Conservation (phyloP, 2,329 filamentous ascomycete species). For the Calonectria honghensis region DNA sequence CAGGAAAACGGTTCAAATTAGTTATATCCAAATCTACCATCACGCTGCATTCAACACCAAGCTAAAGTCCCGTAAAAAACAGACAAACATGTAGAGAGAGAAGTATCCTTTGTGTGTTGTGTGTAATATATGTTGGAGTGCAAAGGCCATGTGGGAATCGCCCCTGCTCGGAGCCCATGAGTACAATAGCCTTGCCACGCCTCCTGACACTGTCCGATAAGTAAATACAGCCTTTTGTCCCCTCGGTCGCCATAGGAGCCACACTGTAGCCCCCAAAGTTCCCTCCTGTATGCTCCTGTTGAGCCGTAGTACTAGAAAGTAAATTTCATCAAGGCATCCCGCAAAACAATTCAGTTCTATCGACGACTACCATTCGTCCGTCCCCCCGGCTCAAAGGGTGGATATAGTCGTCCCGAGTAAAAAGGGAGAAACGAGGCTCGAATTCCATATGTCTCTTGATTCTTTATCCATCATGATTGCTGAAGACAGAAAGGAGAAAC, state of each 20-base stretch:
- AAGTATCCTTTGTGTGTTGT: conserved; percentile 38
- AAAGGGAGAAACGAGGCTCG: conserved; percentile 29
- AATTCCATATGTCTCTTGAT: conserved; percentile 38
- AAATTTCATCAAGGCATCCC: conserved; percentile 36
- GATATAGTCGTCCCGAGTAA: conserved; percentile 14
- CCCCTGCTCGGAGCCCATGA: conserved; percentile 34
- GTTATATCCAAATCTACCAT: conserved; percentile 1
- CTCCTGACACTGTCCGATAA: conserved; percentile 43
- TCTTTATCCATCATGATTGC: conserved; percentile 40
- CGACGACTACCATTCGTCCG: conserved; percentile 28
- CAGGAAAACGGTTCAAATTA: neutral
- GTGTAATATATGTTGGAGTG: conserved; percentile 46
- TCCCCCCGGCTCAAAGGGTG: neutral
- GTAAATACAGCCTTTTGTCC: conserved; percentile 46
- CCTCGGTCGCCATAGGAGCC: conserved; percentile 34
- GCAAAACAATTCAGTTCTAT: conserved; percentile 36
- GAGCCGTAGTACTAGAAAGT: conserved; percentile 37
- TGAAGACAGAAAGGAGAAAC: conserved; percentile 43
- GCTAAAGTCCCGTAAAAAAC: neutral
- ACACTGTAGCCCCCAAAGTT: conserved; percentile 37
- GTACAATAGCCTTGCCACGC: conserved; percentile 37
- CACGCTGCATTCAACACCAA: conserved; percentile 3
- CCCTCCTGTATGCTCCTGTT: conserved; percentile 31
- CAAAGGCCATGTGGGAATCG: conserved; percentile 47
- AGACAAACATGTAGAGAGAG: conserved; percentile 8